A percentile compares a stretch with the other conserved stretches of the same genome.
Conservation (phyloP, 2,329 filamentous ascomycete genomes). For the Lasiodiplodia gonubiensis region DNA sequence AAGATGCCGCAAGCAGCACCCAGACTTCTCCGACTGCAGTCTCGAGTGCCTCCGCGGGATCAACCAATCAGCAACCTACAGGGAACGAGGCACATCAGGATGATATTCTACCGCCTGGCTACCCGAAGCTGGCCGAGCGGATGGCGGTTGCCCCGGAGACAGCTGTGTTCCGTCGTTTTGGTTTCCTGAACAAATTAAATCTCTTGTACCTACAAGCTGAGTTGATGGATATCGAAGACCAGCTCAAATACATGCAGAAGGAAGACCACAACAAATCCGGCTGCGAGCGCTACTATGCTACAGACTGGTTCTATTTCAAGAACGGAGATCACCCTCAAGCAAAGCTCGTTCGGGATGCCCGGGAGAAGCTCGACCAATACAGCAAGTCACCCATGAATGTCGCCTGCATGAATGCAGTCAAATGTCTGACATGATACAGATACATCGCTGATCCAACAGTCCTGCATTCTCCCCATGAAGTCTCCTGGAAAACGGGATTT, state of each 20-base stretch:
- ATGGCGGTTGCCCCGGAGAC: neutral
- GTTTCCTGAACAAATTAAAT: slow-evolving; percentile 4
- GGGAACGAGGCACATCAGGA: neutral
- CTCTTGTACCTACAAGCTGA: slow-evolving; percentile 13
- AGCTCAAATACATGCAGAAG: neutral
- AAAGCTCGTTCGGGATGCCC: neutral
- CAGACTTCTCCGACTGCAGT: neutral
- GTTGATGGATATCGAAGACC: neutral
- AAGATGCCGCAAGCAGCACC: neutral
- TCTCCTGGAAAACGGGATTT: slow-evolving; percentile 29
- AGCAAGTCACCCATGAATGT: no score
- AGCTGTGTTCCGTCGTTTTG: neutral
- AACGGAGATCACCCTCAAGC: neutral
- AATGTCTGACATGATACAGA: no score
- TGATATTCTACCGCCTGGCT: neutral
- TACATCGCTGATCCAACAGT: slow-evolving; percentile 28
- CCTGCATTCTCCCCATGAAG: slow-evolving; percentile 14
- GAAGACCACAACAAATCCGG: neutral
- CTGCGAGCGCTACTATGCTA: neutral
- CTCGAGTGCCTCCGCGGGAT: no score
- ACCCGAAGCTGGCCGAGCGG: neutral
- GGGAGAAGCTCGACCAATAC: slow-evolving; percentile 3
- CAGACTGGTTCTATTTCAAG: neutral
- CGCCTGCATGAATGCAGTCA: no score
- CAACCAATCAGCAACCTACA: neutral